Evolutionary conservation across 148 eudicot species (phyloP), one percentile per base, ranked within the genome.

Genomic region (Rhododendron ovatum): DNA sequence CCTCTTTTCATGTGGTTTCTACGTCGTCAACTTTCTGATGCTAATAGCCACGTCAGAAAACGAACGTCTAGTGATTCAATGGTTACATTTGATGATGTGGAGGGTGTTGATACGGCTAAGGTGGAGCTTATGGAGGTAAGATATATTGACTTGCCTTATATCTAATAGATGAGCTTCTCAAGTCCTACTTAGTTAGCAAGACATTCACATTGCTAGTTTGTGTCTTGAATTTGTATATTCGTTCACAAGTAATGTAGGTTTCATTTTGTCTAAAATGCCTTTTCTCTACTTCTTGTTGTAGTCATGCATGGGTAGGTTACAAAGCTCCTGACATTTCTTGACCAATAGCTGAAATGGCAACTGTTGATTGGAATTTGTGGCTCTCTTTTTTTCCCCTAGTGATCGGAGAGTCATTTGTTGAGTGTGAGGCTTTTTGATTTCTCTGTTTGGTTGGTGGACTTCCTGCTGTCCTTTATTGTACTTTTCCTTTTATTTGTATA

Each of bases 111-210:
- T 92, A 86, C 95, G 78, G 99, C 99, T 7, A 98, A 97, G 91
- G 93, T 94, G 77, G 99, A 98, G 94, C 99, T 98, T 59, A 89
- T 95, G 98, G 99, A 98, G 98, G 99, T 98, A 88, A 84, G 87
- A 82, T 79, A 51, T 69, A 45, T 22, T 13, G 45, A 55, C 41
- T 30, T 24, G 55, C 45, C 41, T 71, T 71, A 26, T 13, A 47
- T 28, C 4, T 24, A 41, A 20, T 48, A 81, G 57, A 41, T 51
- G 51, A 84, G 43, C 53, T 83, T 82, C 22, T n/a, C 26, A 5
- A 39, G 26, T 65, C 67, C 17, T 50, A 50, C 45, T 43, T 1
- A 22, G 20, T 39, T 74, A 73, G 57, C 82, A 53, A 76, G 65
- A 13, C 61, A 20, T 26, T 50, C 3, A 47, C 65, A 22, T 77